These are phyloP conservation scores for Lathyrus sativus DNA, from an alignment of 306 rosid genomes.

Conservation along the genomic window DNA sequence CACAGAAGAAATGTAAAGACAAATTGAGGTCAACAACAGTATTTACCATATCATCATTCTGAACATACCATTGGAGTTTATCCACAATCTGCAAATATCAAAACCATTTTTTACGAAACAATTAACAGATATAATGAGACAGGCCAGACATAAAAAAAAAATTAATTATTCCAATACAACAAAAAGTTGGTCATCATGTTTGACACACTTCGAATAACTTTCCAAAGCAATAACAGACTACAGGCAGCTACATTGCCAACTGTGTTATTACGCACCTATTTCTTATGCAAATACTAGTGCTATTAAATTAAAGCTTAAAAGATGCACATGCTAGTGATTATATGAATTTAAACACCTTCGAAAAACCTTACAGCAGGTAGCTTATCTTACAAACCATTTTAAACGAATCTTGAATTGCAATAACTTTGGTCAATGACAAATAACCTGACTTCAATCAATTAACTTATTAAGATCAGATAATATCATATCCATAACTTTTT, in stretches of 20 bases:
- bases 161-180: slow-evolving; percentile 12
- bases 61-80: slow-evolving; percentile 73
- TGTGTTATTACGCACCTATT: neutral
- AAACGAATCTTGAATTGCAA: slow-evolving; percentile 9
- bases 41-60: slow-evolving; percentile 76
- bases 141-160: slow-evolving; percentile 11
- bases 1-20: slow-evolving; percentile 10
- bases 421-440: slow-evolving; percentile 10
- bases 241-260: slow-evolving; percentile 15
- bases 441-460: slow-evolving; percentile 21
- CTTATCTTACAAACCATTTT: neutral
- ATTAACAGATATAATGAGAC: slow-evolving; percentile 32
- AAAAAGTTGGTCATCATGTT: slow-evolving; percentile 17
- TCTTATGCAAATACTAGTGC: slow-evolving; percentile 14
- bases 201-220: slow-evolving; percentile 24
- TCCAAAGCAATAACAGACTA: slow-evolving; percentile 24
- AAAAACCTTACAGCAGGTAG: slow-evolving; percentile 27
- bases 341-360: slow-evolving; percentile 7
- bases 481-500: slow-evolving; percentile 15
- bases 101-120: slow-evolving; percentile 37
- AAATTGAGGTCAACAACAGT: slow-evolving; percentile 26
- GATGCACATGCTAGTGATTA: neutral
- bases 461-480: neutral
- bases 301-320: slow-evolving; percentile 22
- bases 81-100: slow-evolving; percentile 72